A percentile compares a stretch with the other conserved stretches of the same genome.
Conservation (phyloP, 371 early-diverging fungal species). For the Conidiobolus incongruus region DNA sequence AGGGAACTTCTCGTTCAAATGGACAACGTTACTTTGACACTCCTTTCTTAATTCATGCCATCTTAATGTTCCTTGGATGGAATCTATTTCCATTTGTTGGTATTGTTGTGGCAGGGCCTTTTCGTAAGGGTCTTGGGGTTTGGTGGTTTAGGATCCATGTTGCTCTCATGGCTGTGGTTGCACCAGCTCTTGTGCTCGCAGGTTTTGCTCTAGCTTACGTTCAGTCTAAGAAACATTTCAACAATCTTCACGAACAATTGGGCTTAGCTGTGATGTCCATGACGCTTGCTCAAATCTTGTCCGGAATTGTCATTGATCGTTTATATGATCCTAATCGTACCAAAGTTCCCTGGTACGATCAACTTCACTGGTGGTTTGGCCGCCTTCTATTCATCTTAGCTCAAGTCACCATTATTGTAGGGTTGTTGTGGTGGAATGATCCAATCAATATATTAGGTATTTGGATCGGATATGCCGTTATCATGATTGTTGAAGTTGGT, state of each 20-base stretch:
- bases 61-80: slow-evolving; percentile 3
- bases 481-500: not conserved
- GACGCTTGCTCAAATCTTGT: slow-evolving; percentile 34
- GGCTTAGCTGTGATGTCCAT: slow-evolving; percentile 52
- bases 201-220: not conserved
- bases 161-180: not conserved
- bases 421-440: too few relatives aligned
- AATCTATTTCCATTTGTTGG: not conserved
- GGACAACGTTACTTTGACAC: too few relatives aligned
- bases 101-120: not conserved
- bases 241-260: slow-evolving; percentile 5
- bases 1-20: too few relatives aligned
- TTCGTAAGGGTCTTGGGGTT: not conserved
- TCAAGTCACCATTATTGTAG: slow-evolving; percentile 2
- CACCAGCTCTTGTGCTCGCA: not conserved
- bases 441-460: not conserved
- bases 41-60: not conserved
- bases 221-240: not conserved
- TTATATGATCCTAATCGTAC: not conserved
- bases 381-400: not conserved
- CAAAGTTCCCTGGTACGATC: slow-evolving; percentile 2
- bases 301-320: not conserved
- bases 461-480: not conserved
- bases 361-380: slow-evolving; percentile 2
- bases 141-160: slow-evolving; percentile 1